phyloP scores from a whole-genome alignment of 2,329 filamentous ascomycete genomes.

The Endocalyx cinctus region DNA sequence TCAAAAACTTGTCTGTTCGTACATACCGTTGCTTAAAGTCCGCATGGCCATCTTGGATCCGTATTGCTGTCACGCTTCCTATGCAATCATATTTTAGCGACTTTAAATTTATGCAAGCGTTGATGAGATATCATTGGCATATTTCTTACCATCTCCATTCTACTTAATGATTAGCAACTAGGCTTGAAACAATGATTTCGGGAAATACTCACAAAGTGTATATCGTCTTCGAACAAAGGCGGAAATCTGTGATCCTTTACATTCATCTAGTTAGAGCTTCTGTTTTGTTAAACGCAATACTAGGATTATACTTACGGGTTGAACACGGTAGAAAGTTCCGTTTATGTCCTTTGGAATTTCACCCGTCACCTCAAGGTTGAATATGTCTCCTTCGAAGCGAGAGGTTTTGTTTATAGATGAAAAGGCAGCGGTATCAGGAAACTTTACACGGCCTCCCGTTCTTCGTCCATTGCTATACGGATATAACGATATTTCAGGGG shows the following conservation, averaged over 20 bases:
- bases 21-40: constrained; percentile 40
- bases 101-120: too few relatives aligned
- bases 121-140: too few relatives aligned
- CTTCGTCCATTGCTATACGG: constrained; percentile 23
- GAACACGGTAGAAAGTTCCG: constrained; percentile 45
- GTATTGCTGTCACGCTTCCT: constrained; percentile 36
- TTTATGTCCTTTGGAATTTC: constrained; percentile 39
- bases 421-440: constrained; percentile 29
- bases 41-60: constrained; percentile 34
- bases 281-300: background rate
- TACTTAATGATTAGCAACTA: too few relatives aligned
- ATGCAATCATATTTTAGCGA: too few relatives aligned
- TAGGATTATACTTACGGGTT: constrained; percentile 29
- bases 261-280: background rate
- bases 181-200: too few relatives aligned
- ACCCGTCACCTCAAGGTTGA: constrained; percentile 36
- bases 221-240: constrained; percentile 51
- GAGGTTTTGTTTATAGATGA: constrained; percentile 33
- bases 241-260: constrained; percentile 44
- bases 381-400: constrained; percentile 35
- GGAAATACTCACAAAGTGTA: constrained; percentile 25
- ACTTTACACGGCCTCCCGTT: constrained; percentile 23
- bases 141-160: constrained; percentile 21
- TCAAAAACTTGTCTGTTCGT: constrained; percentile 32
- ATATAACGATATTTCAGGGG: constrained; percentile 26